phyloP scores from a whole-genome alignment of 495 filamentous ascomycete species.

The Amphirosellinia nigrospora region DNA sequence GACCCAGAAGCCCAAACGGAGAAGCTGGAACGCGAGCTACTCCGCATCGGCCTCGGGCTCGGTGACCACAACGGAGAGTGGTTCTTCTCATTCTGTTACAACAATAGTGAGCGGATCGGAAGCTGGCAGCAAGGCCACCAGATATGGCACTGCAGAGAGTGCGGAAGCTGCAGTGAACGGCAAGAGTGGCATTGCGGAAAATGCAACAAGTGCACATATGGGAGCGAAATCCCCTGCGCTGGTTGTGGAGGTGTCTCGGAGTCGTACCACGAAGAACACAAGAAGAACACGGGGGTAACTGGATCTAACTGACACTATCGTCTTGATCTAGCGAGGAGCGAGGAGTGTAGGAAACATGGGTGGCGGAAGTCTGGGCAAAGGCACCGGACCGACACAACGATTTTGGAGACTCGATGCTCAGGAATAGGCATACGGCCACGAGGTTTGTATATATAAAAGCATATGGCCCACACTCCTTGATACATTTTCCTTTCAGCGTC shows the following conservation, averaged over 20 bases:
- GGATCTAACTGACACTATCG: neutral
- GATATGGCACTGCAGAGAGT: conserved; percentile 26
- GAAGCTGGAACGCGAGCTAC: conserved; percentile 23
- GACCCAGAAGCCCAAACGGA: conserved; percentile 21
- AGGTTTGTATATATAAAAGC: conserved; percentile 15
- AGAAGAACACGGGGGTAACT: neutral
- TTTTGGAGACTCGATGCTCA: neutral
- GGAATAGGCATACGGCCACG: neutral
- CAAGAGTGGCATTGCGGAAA: conserved; percentile 25
- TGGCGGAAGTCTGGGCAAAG: neutral
- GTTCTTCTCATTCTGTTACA: conserved; percentile 28
- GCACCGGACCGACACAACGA: neutral
- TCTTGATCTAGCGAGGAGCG: neutral
- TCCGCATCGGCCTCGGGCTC: conserved; percentile 22
- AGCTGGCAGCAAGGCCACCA: conserved; percentile 27
- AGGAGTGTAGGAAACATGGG: neutral
- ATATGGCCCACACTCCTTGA: conserved; percentile 11
- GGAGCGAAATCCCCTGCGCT: conserved; percentile 7
- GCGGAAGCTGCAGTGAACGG: conserved; percentile 20
- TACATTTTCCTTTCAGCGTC: conserved; percentile 11
- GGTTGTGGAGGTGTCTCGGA: conserved; percentile 23
- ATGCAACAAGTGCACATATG: conserved; percentile 25
- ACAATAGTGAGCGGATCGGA: conserved; percentile 19
- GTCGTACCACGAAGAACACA: conserved; percentile 19
- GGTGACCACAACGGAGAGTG: conserved; percentile 11